Conservation (phyloP, 371 early-diverging fungal species). For the Homolaphlyctis polyrhiza region DNA sequence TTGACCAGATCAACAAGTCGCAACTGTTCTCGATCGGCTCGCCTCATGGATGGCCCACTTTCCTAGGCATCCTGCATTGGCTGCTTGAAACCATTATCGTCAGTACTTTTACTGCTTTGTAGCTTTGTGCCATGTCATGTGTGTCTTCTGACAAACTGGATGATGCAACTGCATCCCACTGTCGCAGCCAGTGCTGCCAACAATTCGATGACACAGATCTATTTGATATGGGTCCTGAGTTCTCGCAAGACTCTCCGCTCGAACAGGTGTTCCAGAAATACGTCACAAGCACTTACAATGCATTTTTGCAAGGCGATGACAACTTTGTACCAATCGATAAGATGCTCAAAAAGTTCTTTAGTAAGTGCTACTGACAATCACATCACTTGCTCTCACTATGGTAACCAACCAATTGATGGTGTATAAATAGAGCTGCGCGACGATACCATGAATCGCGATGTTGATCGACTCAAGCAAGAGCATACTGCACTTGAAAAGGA, state of each 20-base stretch:
- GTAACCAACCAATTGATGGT: too few relatives aligned
- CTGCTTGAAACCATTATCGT: conserved; percentile 74
- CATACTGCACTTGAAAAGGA: conserved; percentile 39
- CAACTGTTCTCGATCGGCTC: conserved; percentile 77
- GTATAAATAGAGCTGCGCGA: conserved; percentile 48
- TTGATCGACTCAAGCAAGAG: conserved; percentile 37
- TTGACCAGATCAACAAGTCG: conserved; percentile 80
- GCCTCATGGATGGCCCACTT: conserved; percentile 83
- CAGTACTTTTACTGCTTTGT: conserved; percentile 11
- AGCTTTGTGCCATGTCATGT: background rate
- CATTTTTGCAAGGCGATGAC: conserved; percentile 56
- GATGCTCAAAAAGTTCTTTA: conserved; percentile 45
- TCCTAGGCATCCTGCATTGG: conserved; percentile 87
- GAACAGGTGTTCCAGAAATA: conserved; percentile 66
- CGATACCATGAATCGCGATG: conserved; percentile 36
- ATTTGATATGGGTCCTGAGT: too few relatives aligned
- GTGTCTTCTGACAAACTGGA: background rate
- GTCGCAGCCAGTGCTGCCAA: background rate
- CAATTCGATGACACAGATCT: background rate
- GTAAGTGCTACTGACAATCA: conserved; percentile 19
- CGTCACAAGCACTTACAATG: conserved; percentile 43
- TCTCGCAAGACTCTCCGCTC: too few relatives aligned
- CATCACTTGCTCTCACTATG: too few relatives aligned
- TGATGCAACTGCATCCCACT: background rate
- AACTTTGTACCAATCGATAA: conserved; percentile 53